phyloP scores from a whole-genome alignment of 73 alveolate genomes.

The Paramecium primaurelia region DNA sequence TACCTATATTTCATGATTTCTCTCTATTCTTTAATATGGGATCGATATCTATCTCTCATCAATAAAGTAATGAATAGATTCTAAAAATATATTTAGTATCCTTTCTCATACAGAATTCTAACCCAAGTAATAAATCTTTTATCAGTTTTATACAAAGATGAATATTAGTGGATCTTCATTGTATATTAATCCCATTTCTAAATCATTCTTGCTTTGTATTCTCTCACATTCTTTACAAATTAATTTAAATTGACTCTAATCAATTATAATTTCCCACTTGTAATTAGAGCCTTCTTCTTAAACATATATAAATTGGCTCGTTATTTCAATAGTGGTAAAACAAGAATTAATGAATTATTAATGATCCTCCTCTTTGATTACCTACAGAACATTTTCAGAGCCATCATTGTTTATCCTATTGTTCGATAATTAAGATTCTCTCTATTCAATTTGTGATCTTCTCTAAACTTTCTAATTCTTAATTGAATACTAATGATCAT shows the following conservation, averaged over 20 bases:
- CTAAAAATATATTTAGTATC: not conserved
- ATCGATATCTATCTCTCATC: not conserved
- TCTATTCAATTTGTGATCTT: not conserved
- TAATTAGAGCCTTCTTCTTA: not conserved
- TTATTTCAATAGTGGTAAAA: not conserved
- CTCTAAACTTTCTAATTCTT: not conserved
- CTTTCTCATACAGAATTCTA: not conserved
- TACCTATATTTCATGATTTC: not conserved
- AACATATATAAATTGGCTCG: not conserved
- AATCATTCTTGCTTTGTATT: not conserved
- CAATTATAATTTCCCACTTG: not conserved
- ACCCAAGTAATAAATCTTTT: not conserved
- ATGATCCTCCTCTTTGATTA: not conserved
- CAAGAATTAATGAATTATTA: not conserved
- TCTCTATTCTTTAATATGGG: not conserved
- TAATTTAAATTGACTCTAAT: too few relatives aligned
- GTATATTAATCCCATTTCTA: not conserved
- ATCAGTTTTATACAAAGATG: not conserved
- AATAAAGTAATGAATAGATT: not conserved
- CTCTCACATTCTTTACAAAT: not conserved
- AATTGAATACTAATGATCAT: not conserved
- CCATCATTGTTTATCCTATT: not conserved
- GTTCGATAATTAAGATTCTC: not conserved
- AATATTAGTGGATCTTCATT: not conserved
- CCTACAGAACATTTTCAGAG: not conserved